phyloP scores from a whole-genome alignment of 2,329 filamentous ascomycete species.

The Penicillium griseofulvum region DNA sequence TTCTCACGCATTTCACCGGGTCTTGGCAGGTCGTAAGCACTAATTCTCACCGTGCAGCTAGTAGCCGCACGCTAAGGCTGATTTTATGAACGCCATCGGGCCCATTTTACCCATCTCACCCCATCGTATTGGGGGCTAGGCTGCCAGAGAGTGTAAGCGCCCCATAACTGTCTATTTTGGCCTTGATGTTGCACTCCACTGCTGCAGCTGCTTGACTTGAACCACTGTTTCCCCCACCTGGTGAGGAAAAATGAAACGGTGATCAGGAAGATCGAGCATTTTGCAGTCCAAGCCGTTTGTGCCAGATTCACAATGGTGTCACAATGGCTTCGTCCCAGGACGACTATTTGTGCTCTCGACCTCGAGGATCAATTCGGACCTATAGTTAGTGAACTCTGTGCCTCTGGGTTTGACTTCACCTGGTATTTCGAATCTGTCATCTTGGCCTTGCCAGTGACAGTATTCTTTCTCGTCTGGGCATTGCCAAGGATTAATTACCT shows the following conservation, averaged over 20 bases:
- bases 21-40: background rate
- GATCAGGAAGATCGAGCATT: background rate
- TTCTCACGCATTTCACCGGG: background rate
- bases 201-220: background rate
- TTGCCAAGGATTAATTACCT: background rate
- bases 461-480: background rate
- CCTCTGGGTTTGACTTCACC: slow-evolving; percentile 1
- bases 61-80: background rate
- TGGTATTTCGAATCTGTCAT: slow-evolving; percentile 3
- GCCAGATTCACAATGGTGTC: background rate
- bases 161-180: background rate
- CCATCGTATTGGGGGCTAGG: background rate
- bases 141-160: background rate
- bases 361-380: slow-evolving; percentile 1
- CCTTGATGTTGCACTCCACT: background rate
- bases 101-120: background rate
- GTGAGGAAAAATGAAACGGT: background rate
- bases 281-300: background rate
- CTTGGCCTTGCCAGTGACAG: background rate
- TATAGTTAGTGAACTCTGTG: background rate
- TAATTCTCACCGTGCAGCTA: background rate
- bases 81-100: background rate
- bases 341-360: background rate
- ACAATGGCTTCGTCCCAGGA: background rate
- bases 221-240: background rate